phyloP scores from a whole-genome alignment of 148 eudicot genomes.

The Rhododendron ferrugineum region DNA sequence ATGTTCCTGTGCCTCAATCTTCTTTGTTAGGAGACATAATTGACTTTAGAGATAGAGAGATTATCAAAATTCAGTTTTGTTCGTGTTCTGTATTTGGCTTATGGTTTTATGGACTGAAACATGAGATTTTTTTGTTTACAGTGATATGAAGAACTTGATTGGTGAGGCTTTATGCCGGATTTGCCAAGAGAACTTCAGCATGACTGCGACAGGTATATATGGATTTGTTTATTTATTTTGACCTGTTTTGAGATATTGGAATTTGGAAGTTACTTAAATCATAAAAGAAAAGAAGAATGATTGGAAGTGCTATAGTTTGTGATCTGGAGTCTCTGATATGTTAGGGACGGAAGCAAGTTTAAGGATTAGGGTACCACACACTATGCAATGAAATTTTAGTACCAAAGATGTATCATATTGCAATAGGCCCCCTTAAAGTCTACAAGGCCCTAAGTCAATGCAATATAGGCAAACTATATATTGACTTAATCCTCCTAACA shows the following conservation, averaged over 20 bases:
- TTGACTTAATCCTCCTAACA: neutral
- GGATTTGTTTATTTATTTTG: neutral
- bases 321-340: neutral
- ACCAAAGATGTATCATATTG: no score
- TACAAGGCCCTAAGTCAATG: neutral
- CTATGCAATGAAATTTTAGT: neutral
- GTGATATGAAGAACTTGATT: slow-evolving; percentile 77
- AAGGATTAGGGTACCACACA: neutral
- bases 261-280: neutral
- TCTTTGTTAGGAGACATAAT: neutral
- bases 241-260: neutral
- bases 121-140: slow-evolving; percentile 12
- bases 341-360: neutral
- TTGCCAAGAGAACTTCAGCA: slow-evolving; percentile 81
- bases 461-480: neutral
- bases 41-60: neutral
- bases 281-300: neutral
- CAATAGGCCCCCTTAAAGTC: neutral
- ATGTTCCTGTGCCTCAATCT: neutral
- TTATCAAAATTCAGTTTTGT: neutral
- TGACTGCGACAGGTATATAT: slow-evolving; percentile 43
- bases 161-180: slow-evolving; percentile 74
- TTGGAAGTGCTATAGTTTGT: neutral
- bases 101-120: neutral
- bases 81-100: neutral